Evolutionary conservation across 192 early-diverging fungal species (phyloP).

Genomic region (Rhizophagus sp.): DNA sequence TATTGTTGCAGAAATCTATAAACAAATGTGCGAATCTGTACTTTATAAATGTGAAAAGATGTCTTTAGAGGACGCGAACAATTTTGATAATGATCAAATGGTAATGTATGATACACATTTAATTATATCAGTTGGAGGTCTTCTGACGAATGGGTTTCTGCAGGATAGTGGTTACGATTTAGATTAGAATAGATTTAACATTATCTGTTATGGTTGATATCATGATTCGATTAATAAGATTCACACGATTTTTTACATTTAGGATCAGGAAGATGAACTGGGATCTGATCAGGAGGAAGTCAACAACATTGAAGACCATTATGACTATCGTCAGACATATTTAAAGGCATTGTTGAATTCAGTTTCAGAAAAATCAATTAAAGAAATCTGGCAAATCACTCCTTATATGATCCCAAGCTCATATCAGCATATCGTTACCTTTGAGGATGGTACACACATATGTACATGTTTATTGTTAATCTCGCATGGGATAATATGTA

Average conservation of each 20-base stretch:
- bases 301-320: neutral
- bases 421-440: neutral
- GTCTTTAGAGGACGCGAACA: neutral
- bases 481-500: neutral
- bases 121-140: too few species aligned
- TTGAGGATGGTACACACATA: neutral
- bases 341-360: neutral
- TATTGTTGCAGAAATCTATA: neutral
- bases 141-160: too few species aligned
- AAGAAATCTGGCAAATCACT: neutral
- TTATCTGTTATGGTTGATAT: too few species aligned
- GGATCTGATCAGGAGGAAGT: neutral
- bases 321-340: neutral
- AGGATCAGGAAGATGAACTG: neutral
- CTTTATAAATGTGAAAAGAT: neutral
- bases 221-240: too few species aligned
- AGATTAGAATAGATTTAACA: too few species aligned
- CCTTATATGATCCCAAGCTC: neutral
- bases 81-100: neutral
- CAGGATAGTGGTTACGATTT: too few species aligned
- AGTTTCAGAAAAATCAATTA: neutral
- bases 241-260: too few species aligned
- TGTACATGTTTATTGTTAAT: neutral
- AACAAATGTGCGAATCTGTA: neutral
- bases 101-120: too few species aligned